Percentiles rank a stretch among this genome's conserved stretches.
Evolutionary conservation across 108 stramenopile genomes (phyloP).

Genomic region (Hondaea fermentalgiana): DNA sequence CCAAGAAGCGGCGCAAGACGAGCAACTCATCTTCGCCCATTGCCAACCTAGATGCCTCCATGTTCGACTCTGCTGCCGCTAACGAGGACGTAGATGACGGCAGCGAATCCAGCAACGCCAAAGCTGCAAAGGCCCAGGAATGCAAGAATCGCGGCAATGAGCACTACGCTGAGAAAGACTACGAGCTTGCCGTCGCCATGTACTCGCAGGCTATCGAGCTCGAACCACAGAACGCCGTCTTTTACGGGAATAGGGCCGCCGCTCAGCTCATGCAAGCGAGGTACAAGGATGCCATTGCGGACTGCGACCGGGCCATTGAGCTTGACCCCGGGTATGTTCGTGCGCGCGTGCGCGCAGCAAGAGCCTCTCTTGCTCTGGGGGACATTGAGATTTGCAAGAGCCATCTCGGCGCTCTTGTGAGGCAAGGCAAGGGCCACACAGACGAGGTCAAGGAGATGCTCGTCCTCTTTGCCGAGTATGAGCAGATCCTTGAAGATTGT

Average conservation of each 20-base stretch:
- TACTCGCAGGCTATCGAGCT: conserved; percentile 1
- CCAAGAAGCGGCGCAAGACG: neutral
- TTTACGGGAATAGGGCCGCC: neutral
- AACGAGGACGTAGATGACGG: too few relatives aligned
- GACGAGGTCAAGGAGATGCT: neutral
- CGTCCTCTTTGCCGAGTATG: neutral
- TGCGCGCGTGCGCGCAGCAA: neutral
- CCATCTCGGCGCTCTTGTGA: neutral
- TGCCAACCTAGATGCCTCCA: neutral
- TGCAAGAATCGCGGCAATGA: neutral
- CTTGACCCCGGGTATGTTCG: neutral
- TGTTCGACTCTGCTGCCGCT: neutral
- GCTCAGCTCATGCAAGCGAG: neutral
- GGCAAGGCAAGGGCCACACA: neutral
- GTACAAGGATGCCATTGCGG: neutral
- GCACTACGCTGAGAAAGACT: neutral
- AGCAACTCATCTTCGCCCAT: neutral
- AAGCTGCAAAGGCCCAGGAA: neutral
- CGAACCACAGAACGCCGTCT: neutral
- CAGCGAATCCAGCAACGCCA: too few relatives aligned
- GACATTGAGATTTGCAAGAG: neutral
- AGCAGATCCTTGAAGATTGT: neutral
- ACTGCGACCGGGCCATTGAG: neutral
- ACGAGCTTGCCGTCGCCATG: neutral
- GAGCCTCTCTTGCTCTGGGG: neutral